Evolutionary conservation across 768 basidiomycete species (phyloP).

Genomic region (Mycena chlorophos): DNA sequence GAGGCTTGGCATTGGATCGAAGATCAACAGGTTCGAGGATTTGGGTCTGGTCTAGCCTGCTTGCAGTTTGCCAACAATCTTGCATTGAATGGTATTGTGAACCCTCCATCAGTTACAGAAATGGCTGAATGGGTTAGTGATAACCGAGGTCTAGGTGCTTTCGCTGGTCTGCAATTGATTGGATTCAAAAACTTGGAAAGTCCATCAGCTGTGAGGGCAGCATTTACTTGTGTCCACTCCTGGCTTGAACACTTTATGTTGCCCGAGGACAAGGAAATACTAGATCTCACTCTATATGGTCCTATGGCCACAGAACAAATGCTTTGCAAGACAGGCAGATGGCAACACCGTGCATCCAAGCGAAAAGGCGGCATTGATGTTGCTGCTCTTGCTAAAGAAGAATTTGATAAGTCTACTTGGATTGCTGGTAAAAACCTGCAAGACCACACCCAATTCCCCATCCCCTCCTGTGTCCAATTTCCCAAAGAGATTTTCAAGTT

Average conservation of each 20-base stretch:
- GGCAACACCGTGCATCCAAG: slow-evolving; percentile 2
- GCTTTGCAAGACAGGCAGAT: slow-evolving; percentile 19
- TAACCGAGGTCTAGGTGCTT: slow-evolving; percentile 10
- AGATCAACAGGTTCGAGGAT: not conserved
- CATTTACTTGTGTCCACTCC: slow-evolving; percentile 4
- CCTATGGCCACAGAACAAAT: slow-evolving; percentile 20
- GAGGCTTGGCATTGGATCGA: slow-evolving; percentile 7
- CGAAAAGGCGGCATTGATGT: not conserved
- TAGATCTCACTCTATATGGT: slow-evolving; percentile 6
- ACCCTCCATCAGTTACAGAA: not conserved
- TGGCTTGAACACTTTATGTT: slow-evolving; percentile 10
- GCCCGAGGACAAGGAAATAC: not conserved
- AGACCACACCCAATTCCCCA: slow-evolving; percentile 6
- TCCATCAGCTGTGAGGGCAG: slow-evolving; percentile 5
- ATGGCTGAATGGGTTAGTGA: slow-evolving; percentile 19
- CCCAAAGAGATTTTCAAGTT: not conserved
- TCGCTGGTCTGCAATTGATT: slow-evolving; percentile 10
- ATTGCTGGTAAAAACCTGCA: not conserved
- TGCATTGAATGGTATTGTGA: slow-evolving; percentile 7
- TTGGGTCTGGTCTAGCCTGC: slow-evolving; percentile 11
- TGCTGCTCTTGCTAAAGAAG: not conserved
- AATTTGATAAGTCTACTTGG: not conserved
- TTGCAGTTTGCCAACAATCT: slow-evolving; percentile 23
- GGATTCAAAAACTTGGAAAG: slow-evolving; percentile 6
- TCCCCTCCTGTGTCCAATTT: not conserved